Percentiles rank a stretch among this genome's conserved stretches.
These are phyloP conservation scores for Acer campestre DNA, from an alignment of 345 rosid species.

Conservation along the genomic window DNA sequence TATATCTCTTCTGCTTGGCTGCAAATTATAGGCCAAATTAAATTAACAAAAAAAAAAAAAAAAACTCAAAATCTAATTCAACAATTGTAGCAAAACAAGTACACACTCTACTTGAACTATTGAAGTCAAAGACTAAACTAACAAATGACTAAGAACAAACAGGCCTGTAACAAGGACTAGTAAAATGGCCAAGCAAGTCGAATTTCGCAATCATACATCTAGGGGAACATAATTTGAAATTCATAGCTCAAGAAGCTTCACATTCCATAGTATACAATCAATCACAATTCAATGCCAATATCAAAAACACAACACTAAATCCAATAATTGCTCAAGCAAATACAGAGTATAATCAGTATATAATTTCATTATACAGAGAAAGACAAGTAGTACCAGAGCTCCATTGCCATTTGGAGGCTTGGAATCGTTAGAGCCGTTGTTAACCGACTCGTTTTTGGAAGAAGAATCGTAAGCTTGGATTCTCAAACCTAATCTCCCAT, in stretches of 20 bases:
- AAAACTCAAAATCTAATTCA: slow-evolving; percentile 17
- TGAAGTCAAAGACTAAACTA: no score
- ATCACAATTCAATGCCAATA: no score
- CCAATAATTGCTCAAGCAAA: background rate
- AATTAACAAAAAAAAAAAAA: background rate
- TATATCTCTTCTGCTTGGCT: slow-evolving; percentile 81
- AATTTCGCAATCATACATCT: no score
- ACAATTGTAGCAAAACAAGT: background rate
- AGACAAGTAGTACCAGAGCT: slow-evolving; percentile 47
- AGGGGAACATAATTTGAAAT: no score
- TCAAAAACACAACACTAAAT: no score
- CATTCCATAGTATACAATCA: no score
- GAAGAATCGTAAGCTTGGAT: slow-evolving; percentile 71
- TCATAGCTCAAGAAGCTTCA: no score
- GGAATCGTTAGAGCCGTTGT: slow-evolving; percentile 48
- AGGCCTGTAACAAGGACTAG: no score
- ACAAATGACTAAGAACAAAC: no score
- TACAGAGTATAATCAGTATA: no score
- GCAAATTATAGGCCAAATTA: slow-evolving; percentile 5
- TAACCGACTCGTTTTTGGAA: slow-evolving; percentile 46
- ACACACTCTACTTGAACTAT: no score
- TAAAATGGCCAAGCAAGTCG: no score
- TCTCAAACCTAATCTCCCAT: slow-evolving; percentile 37
- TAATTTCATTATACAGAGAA: background rate
- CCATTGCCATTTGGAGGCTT: slow-evolving; percentile 72